Conservation (phyloP, 768 basidiomycete genomes). For the Hysterangium stoloniferum region DNA sequence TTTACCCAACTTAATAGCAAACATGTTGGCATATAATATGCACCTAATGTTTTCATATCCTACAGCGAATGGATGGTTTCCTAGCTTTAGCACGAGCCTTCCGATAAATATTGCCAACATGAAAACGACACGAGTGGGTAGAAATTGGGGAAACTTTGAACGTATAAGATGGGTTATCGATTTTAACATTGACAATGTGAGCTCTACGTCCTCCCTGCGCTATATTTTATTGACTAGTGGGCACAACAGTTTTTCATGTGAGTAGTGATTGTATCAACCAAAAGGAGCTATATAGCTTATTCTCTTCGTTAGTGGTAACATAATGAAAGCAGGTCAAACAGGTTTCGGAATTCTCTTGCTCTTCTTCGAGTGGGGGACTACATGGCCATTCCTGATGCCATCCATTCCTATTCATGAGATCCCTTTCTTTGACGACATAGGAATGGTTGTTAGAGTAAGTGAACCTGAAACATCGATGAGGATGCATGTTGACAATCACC, state of each 20-base stretch:
- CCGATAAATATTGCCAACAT: conserved; percentile 19
- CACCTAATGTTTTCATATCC: conserved; percentile 20
- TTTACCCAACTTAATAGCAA: conserved; percentile 16
- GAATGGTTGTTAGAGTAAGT: conserved; percentile 16
- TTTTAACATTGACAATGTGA: background rate
- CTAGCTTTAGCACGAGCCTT: conserved; percentile 14
- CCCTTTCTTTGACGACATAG: conserved; percentile 21
- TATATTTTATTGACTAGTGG: too few relatives aligned
- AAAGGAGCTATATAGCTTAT: too few relatives aligned
- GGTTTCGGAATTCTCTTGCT: conserved; percentile 20
- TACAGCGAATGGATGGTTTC: conserved; percentile 19
- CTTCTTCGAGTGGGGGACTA: conserved; percentile 25
- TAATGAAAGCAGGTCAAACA: conserved; percentile 13
- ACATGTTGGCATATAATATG: conserved; percentile 19
- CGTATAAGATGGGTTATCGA: conserved; percentile 20
- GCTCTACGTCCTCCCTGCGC: too few relatives aligned
- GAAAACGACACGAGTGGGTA: conserved; percentile 19
- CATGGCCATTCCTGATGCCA: conserved; percentile 24
- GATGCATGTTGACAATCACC: background rate
- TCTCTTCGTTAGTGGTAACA: background rate
- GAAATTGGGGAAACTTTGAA: conserved; percentile 22
- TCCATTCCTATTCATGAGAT: conserved; percentile 18
- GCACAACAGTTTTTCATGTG: background rate
- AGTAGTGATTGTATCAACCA: background rate
- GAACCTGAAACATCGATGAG: background rate